phyloP scores from a whole-genome alignment of 192 early-diverging fungal genomes.

The Podila horticola region DNA sequence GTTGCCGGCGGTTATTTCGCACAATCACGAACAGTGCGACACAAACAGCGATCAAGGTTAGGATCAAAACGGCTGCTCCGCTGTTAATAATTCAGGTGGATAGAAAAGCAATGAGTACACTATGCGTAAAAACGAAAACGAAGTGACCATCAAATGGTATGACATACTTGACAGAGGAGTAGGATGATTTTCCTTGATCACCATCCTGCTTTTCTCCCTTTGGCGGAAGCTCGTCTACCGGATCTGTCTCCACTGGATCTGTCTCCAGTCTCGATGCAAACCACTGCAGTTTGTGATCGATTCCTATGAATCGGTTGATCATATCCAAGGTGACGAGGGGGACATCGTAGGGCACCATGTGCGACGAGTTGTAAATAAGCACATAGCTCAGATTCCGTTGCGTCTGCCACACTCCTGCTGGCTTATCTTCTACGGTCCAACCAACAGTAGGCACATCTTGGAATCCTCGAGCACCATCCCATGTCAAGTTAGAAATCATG shows the following conservation, averaged over 20 bases:
- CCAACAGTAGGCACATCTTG: conserved; percentile 41
- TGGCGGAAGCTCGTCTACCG: background rate
- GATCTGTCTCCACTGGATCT: conserved; percentile 21
- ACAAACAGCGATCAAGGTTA: conserved; percentile 35
- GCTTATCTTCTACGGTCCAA: conserved; percentile 61
- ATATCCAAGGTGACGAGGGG: conserved; percentile 83
- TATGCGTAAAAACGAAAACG: background rate
- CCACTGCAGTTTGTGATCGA: conserved; percentile 39
- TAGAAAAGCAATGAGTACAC: conserved; percentile 3
- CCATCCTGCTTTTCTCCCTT: conserved; percentile 38
- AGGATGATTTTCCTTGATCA: conserved; percentile 23
- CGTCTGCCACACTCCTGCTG: conserved; percentile 54
- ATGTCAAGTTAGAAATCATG: conserved; percentile 73
- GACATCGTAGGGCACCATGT: conserved; percentile 93
- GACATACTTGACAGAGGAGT: conserved; percentile 15
- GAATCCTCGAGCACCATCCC: conserved; percentile 72
- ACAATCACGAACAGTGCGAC: conserved; percentile 31
- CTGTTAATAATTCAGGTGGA: conserved; percentile 10
- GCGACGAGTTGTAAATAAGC: conserved; percentile 84
- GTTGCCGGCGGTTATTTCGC: conserved; percentile 25
- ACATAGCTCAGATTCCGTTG: conserved; percentile 82
- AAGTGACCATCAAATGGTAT: background rate
- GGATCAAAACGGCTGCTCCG: conserved; percentile 37
- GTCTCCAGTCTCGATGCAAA: conserved; percentile 16
- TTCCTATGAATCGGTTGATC: conserved; percentile 86